Evolutionary conservation across 805 yeast species (phyloP), one percentile per base, ranked within the genome.

Genomic region (Suhomyces vadensis): DNA sequence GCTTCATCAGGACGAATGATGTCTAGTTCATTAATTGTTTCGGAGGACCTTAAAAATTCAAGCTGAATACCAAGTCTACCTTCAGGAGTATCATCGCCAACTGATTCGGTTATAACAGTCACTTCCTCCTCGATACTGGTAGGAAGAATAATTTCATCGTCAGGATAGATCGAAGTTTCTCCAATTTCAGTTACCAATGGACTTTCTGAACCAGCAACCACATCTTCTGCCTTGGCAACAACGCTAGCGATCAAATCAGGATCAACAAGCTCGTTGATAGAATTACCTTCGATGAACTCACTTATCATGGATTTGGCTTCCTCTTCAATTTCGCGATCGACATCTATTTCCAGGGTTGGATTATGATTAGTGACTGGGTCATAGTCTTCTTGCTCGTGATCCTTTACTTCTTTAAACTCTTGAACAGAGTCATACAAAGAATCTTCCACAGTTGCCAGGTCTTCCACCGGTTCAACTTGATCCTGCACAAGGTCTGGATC

Each of bases 41-140:
- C 39, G 1, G 39, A 7, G 10, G 29, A 6, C n/a, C 6, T 9
- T 20, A 36, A 22, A 13, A 22, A 5, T 13, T 36, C 39, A 29
- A 29, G 20, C 11, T 29, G 33, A n/a, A 29, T 29, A 6, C n/a
- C n/a, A n/a, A n/a, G n/a, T n/a, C n/a, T 20, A 20, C 23, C 22
- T 22, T n/a, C 19, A 36, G 11, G 7, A 6, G 33, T 6, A 10
- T 29, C 33, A 29, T 16, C 33, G 14, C 9, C 9, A 29, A 29
- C 14, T 16, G n/a, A n/a, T n/a, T n/a, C n/a, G n/a, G n/a, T n/a
- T n/a, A n/a, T n/a, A n/a, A 8, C 36, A n/a, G 36, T 17, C 5
- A 24, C 40, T 1, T 17, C 40, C 11, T 16, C 31, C 25, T 37
- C 40, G 11, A 37, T 25, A 17, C 40, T 37, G 2, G 40, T 16